Percentiles rank a stretch among this genome's conserved stretches.
phyloP scores from a whole-genome alignment of 352 stramenopile species.

The Globisporangium echinulatum region DNA sequence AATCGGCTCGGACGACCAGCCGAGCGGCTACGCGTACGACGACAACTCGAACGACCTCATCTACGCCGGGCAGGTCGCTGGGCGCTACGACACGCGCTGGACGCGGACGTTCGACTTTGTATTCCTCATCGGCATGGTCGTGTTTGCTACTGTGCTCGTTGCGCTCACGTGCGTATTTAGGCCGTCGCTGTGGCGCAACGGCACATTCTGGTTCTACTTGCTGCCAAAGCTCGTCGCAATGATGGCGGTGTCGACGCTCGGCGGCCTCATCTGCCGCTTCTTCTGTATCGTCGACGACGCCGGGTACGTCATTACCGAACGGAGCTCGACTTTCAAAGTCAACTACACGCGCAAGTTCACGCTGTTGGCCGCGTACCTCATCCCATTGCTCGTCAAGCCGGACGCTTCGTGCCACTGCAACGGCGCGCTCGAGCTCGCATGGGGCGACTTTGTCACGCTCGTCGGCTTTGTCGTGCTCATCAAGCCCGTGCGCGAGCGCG shows the following conservation, averaged over 20 bases:
- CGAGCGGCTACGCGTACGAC: conserved; percentile 64
- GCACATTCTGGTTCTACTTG: conserved; percentile 76
- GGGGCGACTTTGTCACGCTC: conserved; percentile 80
- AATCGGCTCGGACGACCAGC: conserved; percentile 46
- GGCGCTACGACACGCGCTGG: conserved; percentile 79
- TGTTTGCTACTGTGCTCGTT: conserved; percentile 38
- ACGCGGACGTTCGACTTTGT: conserved; percentile 81
- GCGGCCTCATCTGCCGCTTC: conserved; percentile 72
- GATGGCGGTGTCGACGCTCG: conserved; percentile 73
- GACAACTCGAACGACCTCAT: conserved; percentile 78
- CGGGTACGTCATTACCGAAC: conserved; percentile 82
- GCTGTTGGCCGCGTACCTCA: conserved; percentile 71
- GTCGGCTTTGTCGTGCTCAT: conserved; percentile 80
- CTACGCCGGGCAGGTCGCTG: conserved; percentile 71
- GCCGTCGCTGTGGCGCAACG: conserved; percentile 54
- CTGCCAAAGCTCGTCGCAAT: conserved; percentile 76
- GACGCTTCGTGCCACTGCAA: conserved; percentile 42
- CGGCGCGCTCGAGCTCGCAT: conserved; percentile 58
- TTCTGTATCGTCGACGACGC: conserved; percentile 80
- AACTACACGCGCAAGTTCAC: conserved; percentile 86
- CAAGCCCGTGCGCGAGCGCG: conserved; percentile 72
- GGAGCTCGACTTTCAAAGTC: conserved; percentile 79
- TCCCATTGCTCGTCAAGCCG: conserved; percentile 70
- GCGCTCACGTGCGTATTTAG: conserved; percentile 50
- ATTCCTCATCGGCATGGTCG: conserved; percentile 61